Conservation (phyloP, 108 stramenopile species). For the Cylindrotheca fusiformis region DNA sequence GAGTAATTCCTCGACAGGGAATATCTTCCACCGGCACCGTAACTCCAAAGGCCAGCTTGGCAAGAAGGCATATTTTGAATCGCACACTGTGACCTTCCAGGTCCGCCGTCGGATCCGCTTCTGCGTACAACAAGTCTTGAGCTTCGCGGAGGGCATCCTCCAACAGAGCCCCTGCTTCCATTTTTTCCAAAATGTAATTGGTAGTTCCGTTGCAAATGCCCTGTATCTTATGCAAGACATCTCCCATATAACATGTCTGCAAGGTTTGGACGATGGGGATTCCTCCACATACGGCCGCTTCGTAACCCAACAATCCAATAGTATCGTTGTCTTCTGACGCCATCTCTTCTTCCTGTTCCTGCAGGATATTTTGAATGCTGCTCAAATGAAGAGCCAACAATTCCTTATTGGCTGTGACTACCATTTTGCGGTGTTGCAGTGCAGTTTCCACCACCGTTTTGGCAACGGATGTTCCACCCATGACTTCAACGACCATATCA, state of each 20-base stretch:
- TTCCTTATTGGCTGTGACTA: constrained; percentile 86
- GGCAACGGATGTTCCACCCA: constrained; percentile 63
- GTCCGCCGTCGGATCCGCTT: constrained; percentile 82
- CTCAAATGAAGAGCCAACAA: constrained; percentile 70
- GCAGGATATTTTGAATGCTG: constrained; percentile 30
- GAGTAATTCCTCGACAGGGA: constrained; percentile 80
- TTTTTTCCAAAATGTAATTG: constrained; percentile 82
- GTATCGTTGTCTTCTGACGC: not conserved
- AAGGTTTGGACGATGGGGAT: constrained; percentile 81
- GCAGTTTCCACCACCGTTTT: constrained; percentile 58
- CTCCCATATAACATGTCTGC: constrained; percentile 61
- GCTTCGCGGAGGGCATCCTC: constrained; percentile 70
- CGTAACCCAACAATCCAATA: constrained; percentile 47
- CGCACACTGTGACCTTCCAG: constrained; percentile 92
- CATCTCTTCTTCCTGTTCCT: constrained; percentile 58
- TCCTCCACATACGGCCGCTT: constrained; percentile 86
- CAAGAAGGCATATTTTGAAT: constrained; percentile 87
- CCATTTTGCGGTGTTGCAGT: constrained; percentile 52
- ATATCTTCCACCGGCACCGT: constrained; percentile 59
- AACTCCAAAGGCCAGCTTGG: constrained; percentile 86
- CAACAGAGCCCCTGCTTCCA: constrained; percentile 65
- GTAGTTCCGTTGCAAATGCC: constrained; percentile 87
- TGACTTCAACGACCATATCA: constrained; percentile 75
- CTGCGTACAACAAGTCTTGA: constrained; percentile 77
- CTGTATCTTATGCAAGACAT: constrained; percentile 59